Evolutionary conservation across 116 monocot genomes (phyloP), one percentile per base, ranked within the genome.

Genomic region (Zostera marina): DNA sequence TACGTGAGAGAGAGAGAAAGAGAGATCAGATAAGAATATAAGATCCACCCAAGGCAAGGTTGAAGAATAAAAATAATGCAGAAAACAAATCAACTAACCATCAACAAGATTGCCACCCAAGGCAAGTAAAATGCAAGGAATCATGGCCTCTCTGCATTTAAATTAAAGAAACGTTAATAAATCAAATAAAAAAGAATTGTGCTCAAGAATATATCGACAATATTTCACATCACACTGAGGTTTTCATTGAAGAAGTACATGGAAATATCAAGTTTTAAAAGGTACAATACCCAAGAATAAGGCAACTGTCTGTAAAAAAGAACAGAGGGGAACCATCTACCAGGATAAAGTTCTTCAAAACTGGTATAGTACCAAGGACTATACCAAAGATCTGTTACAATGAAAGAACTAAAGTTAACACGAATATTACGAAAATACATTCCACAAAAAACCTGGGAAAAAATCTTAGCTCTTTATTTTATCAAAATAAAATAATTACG

Each of bases 71-170:
- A n/a, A 26, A 26, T 20, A 24, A 64, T 22, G 15, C 8, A 59
- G 32, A 40, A 54, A 14, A 25, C 12, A 58, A 55, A 58, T 4
- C 21, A 25, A 63, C 70, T 72, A 60, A 93, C 93, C 93, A 58
- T 93, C 81, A 58, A 93, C 73, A 53, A 93, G 88, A 61, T 88
- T 93, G 40, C 93, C 93, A 55, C 88, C 93, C 74, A 93, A 79
- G 54, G 93, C 93, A 55, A 93, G 77, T 43, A 93, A 77, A 66
- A 93, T 93, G 75, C 93, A 93, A 11, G 93, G 93, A 64, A 88
- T 88, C 93, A 93, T 93, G 6, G 93, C 93, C 46, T 84, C 84
- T 70, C 93, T 93, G 71, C 67, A 22, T 26, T 15, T 5, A 19
- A 23, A n/a, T 3, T 41, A 1, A 2, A 38, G 16, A 17, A 3